Evolutionary conservation across 2,329 filamentous ascomycete genomes (phyloP).

Genomic region (Cladosporium sp.): DNA sequence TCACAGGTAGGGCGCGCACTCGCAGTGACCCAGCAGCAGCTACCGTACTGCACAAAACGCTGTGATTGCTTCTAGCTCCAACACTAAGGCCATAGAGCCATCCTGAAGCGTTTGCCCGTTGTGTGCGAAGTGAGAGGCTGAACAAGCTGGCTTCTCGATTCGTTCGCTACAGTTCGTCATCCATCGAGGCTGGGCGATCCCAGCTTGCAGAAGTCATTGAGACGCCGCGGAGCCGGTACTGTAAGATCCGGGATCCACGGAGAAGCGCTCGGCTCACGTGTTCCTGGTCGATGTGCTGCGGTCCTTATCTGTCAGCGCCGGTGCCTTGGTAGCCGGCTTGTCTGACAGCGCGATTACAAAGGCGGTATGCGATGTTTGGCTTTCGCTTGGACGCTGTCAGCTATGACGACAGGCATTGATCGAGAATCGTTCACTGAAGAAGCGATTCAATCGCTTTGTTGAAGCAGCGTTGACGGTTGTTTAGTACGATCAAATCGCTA

Average conservation of each 20-base stretch:
- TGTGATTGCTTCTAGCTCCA: neutral
- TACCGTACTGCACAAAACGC: neutral
- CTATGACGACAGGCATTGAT: neutral
- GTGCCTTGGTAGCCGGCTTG: neutral
- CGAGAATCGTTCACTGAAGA: neutral
- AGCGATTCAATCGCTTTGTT: neutral
- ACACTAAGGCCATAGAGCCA: neutral
- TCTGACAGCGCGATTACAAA: conserved; percentile 12
- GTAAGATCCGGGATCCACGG: neutral
- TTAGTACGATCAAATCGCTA: neutral
- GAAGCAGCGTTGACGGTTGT: neutral
- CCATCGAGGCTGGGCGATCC: conserved; percentile 1
- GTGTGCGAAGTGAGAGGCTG: neutral
- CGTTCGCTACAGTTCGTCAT: neutral
- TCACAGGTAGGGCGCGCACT: neutral
- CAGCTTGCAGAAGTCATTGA: neutral
- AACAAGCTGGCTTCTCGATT: neutral
- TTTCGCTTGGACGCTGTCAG: neutral
- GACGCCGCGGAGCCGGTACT: neutral
- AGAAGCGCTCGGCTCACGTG: neutral
- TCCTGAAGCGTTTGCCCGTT: neutral
- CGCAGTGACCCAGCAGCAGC: neutral
- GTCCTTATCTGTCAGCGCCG: neutral
- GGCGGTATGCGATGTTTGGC: neutral
- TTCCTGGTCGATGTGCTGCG: neutral